Evolutionary conservation across 208 protist species (phyloP).

Genomic region (Trypanosoma mega): DNA sequence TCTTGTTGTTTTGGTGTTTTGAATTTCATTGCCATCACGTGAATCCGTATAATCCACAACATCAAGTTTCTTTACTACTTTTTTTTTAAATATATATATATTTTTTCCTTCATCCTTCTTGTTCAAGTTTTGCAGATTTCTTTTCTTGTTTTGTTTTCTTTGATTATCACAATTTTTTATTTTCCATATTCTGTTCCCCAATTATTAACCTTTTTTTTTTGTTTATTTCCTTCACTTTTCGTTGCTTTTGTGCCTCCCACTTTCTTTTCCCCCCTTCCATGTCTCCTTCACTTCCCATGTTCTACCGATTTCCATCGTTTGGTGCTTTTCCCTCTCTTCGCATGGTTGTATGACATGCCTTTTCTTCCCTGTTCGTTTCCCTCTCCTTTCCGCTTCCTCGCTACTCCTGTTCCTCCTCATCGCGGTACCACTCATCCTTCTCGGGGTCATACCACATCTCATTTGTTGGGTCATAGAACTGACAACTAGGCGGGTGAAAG

Average conservation of each 20-base stretch:
- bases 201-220: conserved; percentile 12
- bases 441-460: conserved; percentile 91
- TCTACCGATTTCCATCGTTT: too few relatives aligned
- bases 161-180: not conserved
- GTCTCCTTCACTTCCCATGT: not conserved
- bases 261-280: not conserved
- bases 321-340: too few relatives aligned
- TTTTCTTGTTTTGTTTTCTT: not conserved
- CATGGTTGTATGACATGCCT: too few relatives aligned
- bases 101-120: too few relatives aligned
- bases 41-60: too few relatives aligned
- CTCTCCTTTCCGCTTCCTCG: not conserved
- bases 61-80: too few relatives aligned
- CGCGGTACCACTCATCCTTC: conserved; percentile 87
- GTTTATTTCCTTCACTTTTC: conserved; percentile 7
- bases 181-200: not conserved
- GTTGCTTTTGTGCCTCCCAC: conserved; percentile 4
- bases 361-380: not conserved
- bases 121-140: not conserved
- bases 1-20: too few relatives aligned
- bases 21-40: too few relatives aligned
- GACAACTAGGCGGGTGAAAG: conserved; percentile 87
- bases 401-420: conserved; percentile 39
- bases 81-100: too few relatives aligned
- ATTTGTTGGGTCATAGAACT: conserved; percentile 90